Base-by-base conservation (phyloP, 2,329 filamentous ascomycete genomes). In the Tricladium varicosporioides region DNA sequence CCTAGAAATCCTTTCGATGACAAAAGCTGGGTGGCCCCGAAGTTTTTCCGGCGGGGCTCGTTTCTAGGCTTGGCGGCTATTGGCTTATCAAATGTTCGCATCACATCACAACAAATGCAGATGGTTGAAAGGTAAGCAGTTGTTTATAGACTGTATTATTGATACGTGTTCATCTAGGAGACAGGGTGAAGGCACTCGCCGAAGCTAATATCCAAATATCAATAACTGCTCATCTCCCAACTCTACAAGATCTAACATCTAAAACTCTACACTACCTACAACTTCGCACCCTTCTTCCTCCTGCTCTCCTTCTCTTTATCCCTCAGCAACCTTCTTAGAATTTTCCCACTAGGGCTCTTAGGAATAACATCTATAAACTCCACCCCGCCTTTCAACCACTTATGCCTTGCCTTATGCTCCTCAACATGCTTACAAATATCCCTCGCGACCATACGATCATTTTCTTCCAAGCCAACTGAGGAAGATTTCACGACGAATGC, bases 341-440 rank as follows among this genome's bases (percentile, higher is more conserved):
- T 89, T 80, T 91, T 91, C 9, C 88, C 88, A 65, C 83, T 87
- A 0, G 86, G 80, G 67, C 84, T 88, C 78, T 91, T 91, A 11
- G 88, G 88, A 19, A 92, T 83, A 50, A 76, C 77, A 46, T 86
- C 82, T 13, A 87, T 76, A 60, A 88, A 88, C 68, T 84, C 81
- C 2, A 88, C 73, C 0, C 76, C 80, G 56, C 82, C 86, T 66
- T 80, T 82, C 58, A 89, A 75, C 77, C 82, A 85, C 74, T 89
- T 89, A 69, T 89, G 83, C 15, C 81, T 76, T 1, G 87, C 84
- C 70, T 90, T 87, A 71, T 84, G 85, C 48, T 83, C 78, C 67
- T 82, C 78, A 3, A 91, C 84, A 68, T 85, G 84, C 62, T 80
- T 77, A 46, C 78, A 72, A 43, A 90, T 78, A 49, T 80, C 78